Conservation (phyloP, 805 yeast species). For the Kluyveromyces siamensis region DNA sequence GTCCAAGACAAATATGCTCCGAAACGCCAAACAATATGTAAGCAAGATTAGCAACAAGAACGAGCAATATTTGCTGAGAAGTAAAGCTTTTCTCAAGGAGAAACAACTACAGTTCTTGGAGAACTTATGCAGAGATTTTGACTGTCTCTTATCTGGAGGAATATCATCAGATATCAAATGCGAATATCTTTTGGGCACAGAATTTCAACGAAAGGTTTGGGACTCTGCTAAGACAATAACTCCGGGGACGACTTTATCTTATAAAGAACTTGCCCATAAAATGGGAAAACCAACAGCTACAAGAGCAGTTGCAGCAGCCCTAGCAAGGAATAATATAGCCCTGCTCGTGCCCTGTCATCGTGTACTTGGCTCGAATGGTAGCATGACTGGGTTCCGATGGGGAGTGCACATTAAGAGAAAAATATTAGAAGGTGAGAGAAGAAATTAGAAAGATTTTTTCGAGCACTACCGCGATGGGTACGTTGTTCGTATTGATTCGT, state of each 20-base stretch:
- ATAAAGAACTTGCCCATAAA: conserved; percentile 26
- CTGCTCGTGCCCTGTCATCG: conserved; percentile 38
- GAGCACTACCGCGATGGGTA: too few species aligned
- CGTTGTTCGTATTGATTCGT: too few species aligned
- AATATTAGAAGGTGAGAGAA: neutral
- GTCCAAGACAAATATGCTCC: conserved; percentile 7
- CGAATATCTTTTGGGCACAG: conserved; percentile 32
- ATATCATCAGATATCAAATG: conserved; percentile 5
- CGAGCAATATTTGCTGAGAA: conserved; percentile 15
- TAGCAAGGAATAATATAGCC: conserved; percentile 33
- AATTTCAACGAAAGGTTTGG: conserved; percentile 34
- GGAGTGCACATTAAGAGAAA: conserved; percentile 17
- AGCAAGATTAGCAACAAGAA: conserved; percentile 10
- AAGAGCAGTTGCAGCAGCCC: conserved; percentile 35
- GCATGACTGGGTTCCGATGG: conserved; percentile 33
- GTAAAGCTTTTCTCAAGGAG: conserved; percentile 29
- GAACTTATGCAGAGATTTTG: conserved; percentile 21
- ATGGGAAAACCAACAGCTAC: conserved; percentile 26
- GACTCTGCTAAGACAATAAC: conserved; percentile 21
- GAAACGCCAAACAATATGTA: conserved; percentile 8
- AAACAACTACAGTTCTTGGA: conserved; percentile 36
- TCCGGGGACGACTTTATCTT: conserved; percentile 26
- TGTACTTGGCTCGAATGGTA: conserved; percentile 26
- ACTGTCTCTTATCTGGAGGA: neutral
- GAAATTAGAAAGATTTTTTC: too few species aligned